These are phyloP conservation scores for Malassezia pachydermatis DNA, from an alignment of 1,284 basidiomycete species.

Conservation along the genomic window DNA sequence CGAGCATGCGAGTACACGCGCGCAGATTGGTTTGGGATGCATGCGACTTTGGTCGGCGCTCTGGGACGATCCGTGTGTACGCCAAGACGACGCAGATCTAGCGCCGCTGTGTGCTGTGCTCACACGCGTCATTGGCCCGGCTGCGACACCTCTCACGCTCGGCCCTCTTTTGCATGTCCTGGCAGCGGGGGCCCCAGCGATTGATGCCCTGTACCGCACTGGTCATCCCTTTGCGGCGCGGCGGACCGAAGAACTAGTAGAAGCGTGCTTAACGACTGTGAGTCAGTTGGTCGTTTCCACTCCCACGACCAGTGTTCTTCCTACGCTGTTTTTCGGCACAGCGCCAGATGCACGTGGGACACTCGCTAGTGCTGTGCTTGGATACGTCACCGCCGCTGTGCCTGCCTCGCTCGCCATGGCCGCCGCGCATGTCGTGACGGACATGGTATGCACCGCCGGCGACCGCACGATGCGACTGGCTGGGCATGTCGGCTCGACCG, in stretches of 20 bases:
- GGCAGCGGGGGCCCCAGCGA: slow-evolving; percentile 56
- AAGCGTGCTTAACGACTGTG: slow-evolving; percentile 58
- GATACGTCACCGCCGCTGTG: slow-evolving; percentile 23
- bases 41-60: slow-evolving; percentile 60
- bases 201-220: slow-evolving; percentile 57
- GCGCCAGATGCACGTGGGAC: slow-evolving; percentile 12
- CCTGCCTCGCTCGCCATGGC: slow-evolving; percentile 25
- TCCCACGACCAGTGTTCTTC: not conserved
- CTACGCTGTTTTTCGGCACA: slow-evolving; percentile 4
- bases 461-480: slow-evolving; percentile 26
- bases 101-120: slow-evolving; percentile 50
- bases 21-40: slow-evolving; percentile 64
- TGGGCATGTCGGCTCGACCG: slow-evolving; percentile 42
- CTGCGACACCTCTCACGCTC: slow-evolving; percentile 60
- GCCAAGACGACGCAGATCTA: slow-evolving; percentile 14
- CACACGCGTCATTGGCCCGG: slow-evolving; percentile 60
- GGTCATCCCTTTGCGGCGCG: slow-evolving; percentile 62
- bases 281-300: slow-evolving; percentile 22
- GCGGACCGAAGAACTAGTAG: slow-evolving; percentile 60
- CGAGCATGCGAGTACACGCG: slow-evolving; percentile 62
- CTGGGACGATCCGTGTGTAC: slow-evolving; percentile 52
- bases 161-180: slow-evolving; percentile 64
- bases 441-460: slow-evolving; percentile 16
- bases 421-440: slow-evolving; percentile 32
- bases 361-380: slow-evolving; percentile 20